phyloP scores from a whole-genome alignment of 257 asterid genomes.

The Nicotiana tabacum region DNA sequence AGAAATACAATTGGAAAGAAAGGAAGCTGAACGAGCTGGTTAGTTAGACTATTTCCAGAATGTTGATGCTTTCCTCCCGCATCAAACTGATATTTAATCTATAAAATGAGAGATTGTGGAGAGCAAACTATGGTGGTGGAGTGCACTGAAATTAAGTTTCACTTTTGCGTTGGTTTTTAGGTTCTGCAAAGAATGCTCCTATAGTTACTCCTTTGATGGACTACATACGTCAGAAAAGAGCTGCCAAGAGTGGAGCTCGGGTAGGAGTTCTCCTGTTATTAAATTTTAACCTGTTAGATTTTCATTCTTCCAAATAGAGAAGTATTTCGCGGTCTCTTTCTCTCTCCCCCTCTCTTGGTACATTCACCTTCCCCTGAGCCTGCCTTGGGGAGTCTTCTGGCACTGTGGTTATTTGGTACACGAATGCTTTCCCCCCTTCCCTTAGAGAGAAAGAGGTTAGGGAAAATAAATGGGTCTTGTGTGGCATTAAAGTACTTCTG shows the following conservation, averaged over 20 bases:
- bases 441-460: background rate
- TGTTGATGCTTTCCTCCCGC: background rate
- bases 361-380: background rate
- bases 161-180: constrained; percentile 35
- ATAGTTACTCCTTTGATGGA: constrained; percentile 92
- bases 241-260: constrained; percentile 86
- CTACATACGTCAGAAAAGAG: constrained; percentile 90
- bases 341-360: background rate
- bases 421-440: background rate
- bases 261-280: constrained; percentile 38
- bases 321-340: background rate
- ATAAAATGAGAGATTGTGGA: constrained; percentile 1
- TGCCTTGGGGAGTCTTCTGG: background rate
- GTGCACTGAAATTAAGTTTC: constrained; percentile 14
- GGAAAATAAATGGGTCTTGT: background rate
- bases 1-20: constrained; percentile 95
- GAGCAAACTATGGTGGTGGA: background rate
- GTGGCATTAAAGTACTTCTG: background rate
- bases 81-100: background rate
- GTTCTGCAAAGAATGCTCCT: constrained; percentile 74
- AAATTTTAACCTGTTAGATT: constrained; percentile 4
- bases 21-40: constrained; percentile 99
- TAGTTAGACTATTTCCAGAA: constrained; percentile 16
- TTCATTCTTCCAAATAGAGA: background rate
- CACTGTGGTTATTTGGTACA: background rate